Percentiles rank a stretch among this genome's conserved stretches.
Evolutionary conservation across 225 moss, liverwort and hornwort species (phyloP).

Genomic region (Pseudisothecium myosuroides): DNA sequence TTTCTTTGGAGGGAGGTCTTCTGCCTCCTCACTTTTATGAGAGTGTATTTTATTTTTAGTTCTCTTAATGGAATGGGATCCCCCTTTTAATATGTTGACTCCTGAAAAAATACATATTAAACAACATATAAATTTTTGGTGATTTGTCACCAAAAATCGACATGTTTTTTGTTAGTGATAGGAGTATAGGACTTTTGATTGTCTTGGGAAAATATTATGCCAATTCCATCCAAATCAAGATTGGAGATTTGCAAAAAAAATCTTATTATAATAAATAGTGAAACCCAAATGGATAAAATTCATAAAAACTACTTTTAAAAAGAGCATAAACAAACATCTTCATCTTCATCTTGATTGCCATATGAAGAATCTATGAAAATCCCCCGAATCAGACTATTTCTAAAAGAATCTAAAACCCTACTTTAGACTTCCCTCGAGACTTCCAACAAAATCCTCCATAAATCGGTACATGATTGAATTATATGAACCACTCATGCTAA

Average conservation of each 20-base stretch:
- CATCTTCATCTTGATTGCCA: neutral
- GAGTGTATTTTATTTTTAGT: neutral
- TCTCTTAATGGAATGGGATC: neutral
- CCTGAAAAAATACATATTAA: neutral
- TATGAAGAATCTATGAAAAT: fast-evolving
- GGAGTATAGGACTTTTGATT: fast-evolving
- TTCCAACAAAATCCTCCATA: neutral
- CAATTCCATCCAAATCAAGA: neutral
- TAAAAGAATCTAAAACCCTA: neutral
- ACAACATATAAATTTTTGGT: fast-evolving
- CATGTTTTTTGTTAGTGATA: neutral
- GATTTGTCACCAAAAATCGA: too few species aligned
- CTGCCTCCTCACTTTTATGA: neutral
- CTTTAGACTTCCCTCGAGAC: too few species aligned
- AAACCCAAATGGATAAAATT: neutral
- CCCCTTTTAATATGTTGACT: fast-evolving
- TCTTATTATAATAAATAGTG: fast-evolving
- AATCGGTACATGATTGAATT: neutral
- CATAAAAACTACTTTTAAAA: neutral
- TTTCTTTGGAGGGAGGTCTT: neutral
- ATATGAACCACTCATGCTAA: neutral
- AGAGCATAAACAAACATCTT: neutral
- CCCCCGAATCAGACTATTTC: neutral
- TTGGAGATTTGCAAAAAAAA: neutral
- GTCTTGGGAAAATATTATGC: fast-evolving